phyloP scores from a whole-genome alignment of 2,329 filamentous ascomycete species.

The Phyllosticta citribraziliensis region DNA sequence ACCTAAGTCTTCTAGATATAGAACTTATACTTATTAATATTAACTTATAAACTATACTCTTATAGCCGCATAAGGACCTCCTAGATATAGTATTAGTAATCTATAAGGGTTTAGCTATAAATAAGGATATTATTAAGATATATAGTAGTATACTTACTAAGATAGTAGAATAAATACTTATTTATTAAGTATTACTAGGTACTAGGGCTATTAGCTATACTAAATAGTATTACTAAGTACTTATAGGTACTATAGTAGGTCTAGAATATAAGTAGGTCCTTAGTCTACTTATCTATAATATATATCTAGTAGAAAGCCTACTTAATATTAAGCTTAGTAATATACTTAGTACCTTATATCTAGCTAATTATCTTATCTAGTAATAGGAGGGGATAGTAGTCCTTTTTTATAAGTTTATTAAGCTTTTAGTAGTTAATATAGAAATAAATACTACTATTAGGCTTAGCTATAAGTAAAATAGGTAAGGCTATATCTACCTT shows the following conservation, averaged over 20 bases:
- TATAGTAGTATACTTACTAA: constrained; percentile 12
- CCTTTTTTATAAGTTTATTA: constrained; percentile 12
- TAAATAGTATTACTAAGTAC: constrained; percentile 14
- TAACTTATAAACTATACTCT: constrained; percentile 1
- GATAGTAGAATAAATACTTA: constrained; percentile 7
- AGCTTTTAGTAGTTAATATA: constrained; percentile 12
- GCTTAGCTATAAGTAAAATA: constrained; percentile 9
- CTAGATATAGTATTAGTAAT: constrained; percentile 10
- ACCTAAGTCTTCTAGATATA: constrained; percentile 5
- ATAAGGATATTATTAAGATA: constrained; percentile 16
- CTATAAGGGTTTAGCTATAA: constrained; percentile 2
- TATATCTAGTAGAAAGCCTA: constrained; percentile 10
- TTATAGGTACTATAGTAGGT: constrained; percentile 11
- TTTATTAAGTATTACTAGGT: constrained; percentile 14
- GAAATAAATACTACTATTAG: constrained; percentile 1
- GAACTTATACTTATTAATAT: constrained; percentile 12
- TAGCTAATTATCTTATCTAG: constrained; percentile 10
- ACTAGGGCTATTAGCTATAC: constrained; percentile 11
- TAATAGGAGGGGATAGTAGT: constrained; percentile 7
- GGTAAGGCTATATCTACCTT: too few species aligned
- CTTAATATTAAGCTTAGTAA: constrained; percentile 13
- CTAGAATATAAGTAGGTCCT: constrained; percentile 10
- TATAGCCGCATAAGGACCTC: constrained; percentile 3
- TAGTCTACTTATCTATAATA: constrained; percentile 9
- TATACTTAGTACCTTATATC: constrained; percentile 9